Percentiles rank a stretch among this genome's conserved stretches.
Conservation (phyloP, 2,329 filamentous ascomycete species). For the Arachnomyces sp. region DNA sequence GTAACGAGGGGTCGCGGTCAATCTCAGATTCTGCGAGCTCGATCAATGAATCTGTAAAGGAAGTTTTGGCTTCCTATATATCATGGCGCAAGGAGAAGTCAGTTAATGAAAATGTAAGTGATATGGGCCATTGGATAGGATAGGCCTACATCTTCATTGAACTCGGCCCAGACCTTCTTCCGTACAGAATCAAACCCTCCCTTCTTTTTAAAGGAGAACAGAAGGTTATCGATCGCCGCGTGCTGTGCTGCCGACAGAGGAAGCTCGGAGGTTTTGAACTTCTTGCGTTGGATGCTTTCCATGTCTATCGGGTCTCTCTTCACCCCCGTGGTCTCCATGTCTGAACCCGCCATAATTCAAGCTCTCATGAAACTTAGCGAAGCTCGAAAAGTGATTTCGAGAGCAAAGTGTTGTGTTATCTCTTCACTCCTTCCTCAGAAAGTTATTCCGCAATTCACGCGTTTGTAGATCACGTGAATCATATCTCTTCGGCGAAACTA, state of each 20-base stretch:
- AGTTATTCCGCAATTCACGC: too few species aligned
- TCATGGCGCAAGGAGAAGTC: not conserved
- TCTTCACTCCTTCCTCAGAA: too few species aligned
- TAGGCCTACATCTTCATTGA: slow-evolving; percentile 44
- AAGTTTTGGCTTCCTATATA: slow-evolving; percentile 44
- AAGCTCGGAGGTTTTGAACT: slow-evolving; percentile 54
- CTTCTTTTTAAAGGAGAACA: slow-evolving; percentile 60
- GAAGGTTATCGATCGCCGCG: slow-evolving; percentile 51
- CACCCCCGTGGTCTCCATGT: slow-evolving; percentile 17
- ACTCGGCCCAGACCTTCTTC: slow-evolving; percentile 54
- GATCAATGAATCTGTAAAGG: slow-evolving; percentile 46
- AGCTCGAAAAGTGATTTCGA: too few species aligned
- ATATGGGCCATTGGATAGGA: slow-evolving; percentile 2
- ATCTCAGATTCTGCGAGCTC: slow-evolving; percentile 54
- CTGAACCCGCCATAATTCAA: slow-evolving; percentile 28
- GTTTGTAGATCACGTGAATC: too few species aligned
- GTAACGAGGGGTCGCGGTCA: slow-evolving; percentile 53
- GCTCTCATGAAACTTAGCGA: too few species aligned
- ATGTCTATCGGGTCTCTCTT: slow-evolving; percentile 27
- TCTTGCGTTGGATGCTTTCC: slow-evolving; percentile 34
- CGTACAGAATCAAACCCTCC: slow-evolving; percentile 57
- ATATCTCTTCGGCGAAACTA: too few species aligned
- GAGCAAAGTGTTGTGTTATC: too few species aligned
- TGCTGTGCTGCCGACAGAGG: slow-evolving; percentile 53
- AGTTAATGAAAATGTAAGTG: not conserved